Evolutionary conservation across 768 basidiomycete species (phyloP).

Genomic region (Trametes sanguinea): DNA sequence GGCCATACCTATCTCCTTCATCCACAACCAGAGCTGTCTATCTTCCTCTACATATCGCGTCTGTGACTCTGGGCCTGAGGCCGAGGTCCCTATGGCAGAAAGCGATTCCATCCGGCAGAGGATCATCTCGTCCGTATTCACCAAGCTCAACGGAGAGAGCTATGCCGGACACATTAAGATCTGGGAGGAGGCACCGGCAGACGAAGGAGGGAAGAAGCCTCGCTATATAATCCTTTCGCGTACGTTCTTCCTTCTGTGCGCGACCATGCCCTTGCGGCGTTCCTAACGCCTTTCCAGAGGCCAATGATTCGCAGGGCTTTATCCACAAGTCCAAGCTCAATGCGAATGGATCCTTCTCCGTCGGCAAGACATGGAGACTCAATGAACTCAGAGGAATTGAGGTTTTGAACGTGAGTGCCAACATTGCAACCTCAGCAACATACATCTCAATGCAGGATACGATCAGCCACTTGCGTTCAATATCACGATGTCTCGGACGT

Average conservation of each 20-base stretch:
- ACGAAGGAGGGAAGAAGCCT: conserved; percentile 75
- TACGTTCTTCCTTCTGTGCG: conserved; percentile 45
- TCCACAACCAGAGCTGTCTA: background rate
- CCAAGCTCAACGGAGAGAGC: conserved; percentile 72
- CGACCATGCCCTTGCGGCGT: background rate
- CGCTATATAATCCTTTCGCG: conserved; percentile 90
- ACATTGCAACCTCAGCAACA: conserved; percentile 7
- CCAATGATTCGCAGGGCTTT: conserved; percentile 61
- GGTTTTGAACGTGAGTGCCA: conserved; percentile 63
- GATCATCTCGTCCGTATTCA: conserved; percentile 84
- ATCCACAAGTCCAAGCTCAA: conserved; percentile 98
- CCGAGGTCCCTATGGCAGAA: conserved; percentile 32
- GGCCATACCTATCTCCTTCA: no score
- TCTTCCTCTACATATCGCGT: background rate
- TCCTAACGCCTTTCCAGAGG: conserved; percentile 44
- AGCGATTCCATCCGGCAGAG: conserved; percentile 57
- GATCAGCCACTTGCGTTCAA: conserved; percentile 67
- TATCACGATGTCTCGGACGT: conserved; percentile 85
- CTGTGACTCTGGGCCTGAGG: background rate
- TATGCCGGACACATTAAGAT: conserved; percentile 92
- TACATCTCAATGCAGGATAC: background rate
- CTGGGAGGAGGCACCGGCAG: conserved; percentile 79
- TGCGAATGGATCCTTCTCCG: conserved; percentile 90
- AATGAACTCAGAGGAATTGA: conserved; percentile 80
- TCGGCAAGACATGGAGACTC: conserved; percentile 95